Conservation (phyloP, 176 grass and related monocot genomes). For the Lolium multiflorum region DNA sequence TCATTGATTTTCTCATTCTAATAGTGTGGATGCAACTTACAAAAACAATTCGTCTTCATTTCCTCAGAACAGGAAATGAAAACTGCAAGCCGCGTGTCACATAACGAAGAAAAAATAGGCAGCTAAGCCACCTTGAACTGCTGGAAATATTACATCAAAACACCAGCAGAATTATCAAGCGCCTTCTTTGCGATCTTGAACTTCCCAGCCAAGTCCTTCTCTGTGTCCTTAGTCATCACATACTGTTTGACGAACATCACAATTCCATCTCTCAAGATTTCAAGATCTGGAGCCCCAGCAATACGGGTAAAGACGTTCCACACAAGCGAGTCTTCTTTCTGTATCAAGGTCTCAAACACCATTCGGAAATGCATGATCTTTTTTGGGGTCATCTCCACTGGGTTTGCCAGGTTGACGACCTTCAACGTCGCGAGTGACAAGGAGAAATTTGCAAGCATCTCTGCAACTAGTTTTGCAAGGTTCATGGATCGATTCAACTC, state of each 20-base stretch:
- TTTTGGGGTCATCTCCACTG: constrained; percentile 57
- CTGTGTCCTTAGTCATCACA: constrained; percentile 50
- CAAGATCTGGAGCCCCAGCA: constrained; percentile 62
- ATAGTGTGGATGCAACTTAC: background rate
- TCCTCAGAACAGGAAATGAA: background rate
- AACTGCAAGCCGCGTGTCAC: background rate
- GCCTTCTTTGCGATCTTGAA: constrained; percentile 86
- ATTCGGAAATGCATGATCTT: constrained; percentile 75
- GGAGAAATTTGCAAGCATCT: constrained; percentile 77
- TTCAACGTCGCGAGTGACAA: constrained; percentile 81
- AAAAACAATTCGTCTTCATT: background rate
- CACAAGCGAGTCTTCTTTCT: constrained; percentile 59
- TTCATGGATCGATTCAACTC: constrained; percentile 75
- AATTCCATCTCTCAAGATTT: constrained; percentile 64
- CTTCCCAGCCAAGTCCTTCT: constrained; percentile 54
- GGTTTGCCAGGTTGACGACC: constrained; percentile 71
- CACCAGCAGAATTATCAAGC: constrained; percentile 70
- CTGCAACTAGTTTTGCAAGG: constrained; percentile 75
- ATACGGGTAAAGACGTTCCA: constrained; percentile 90
- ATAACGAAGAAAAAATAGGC: background rate
- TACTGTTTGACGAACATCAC: constrained; percentile 77
- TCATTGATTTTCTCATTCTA: background rate
- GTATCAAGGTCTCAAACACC: constrained; percentile 76
- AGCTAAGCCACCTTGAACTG: background rate
- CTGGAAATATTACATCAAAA: constrained; percentile 67